These are phyloP conservation scores for Pontederia paniculata DNA, from an alignment of 176 grass and related monocot genomes.

Conservation along the genomic window DNA sequence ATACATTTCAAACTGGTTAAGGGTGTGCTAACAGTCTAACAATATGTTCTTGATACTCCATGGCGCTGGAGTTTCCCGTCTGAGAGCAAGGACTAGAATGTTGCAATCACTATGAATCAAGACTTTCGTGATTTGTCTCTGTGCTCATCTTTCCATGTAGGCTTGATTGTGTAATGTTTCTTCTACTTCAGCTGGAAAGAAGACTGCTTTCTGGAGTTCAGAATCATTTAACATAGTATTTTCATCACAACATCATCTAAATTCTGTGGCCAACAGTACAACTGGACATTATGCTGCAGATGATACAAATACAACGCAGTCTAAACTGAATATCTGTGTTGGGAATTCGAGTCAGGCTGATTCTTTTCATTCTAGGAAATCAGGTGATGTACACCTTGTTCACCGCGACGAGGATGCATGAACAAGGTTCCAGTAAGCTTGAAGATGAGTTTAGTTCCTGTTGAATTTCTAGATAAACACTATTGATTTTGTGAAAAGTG, in stretches of 20 bases:
- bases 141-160: too few relatives aligned
- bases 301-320: conserved; percentile 33
- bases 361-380: conserved; percentile 21
- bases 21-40: too few relatives aligned
- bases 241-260: conserved; percentile 47
- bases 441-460: conserved; percentile 9
- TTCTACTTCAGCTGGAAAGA: conserved; percentile 39
- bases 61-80: too few relatives aligned
- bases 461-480: conserved; percentile 4
- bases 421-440: conserved; percentile 57
- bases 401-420: conserved; percentile 25
- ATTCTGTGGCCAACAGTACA: conserved; percentile 19
- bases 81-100: too few relatives aligned
- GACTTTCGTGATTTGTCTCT: too few relatives aligned
- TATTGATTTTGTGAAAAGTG: neutral
- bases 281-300: conserved; percentile 14
- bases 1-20: too few relatives aligned
- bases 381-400: conserved; percentile 35
- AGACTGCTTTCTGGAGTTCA: conserved; percentile 57
- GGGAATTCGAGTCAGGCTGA: conserved; percentile 25
- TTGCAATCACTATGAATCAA: too few relatives aligned
- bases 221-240: conserved; percentile 57
- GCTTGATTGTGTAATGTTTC: conserved; percentile 51
- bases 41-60: too few relatives aligned
- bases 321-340: conserved; percentile 14